Evolutionary conservation across 2,329 filamentous ascomycete species (phyloP).

Genomic region (Cladosporium sp.): DNA sequence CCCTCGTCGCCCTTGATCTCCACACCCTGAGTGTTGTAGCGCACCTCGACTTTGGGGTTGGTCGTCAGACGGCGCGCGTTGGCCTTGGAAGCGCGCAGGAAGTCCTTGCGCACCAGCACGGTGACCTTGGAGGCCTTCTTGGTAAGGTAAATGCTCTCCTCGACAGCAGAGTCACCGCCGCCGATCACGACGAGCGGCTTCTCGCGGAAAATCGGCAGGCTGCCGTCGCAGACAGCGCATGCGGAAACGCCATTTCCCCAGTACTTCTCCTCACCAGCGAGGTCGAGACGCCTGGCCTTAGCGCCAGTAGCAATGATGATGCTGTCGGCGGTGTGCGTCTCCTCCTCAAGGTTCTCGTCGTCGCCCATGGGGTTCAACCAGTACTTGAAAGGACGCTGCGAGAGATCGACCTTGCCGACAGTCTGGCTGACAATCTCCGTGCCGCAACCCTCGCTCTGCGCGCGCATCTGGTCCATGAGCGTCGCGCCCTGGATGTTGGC

Average conservation of each 20-base stretch:
- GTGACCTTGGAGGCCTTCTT: constrained; percentile 97
- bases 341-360: constrained; percentile 67
- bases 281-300: constrained; percentile 78
- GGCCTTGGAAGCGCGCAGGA: constrained; percentile 82
- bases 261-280: constrained; percentile 89
- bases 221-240: constrained; percentile 96
- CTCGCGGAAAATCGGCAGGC: constrained; percentile 94
- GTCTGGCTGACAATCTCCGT: constrained; percentile 93
- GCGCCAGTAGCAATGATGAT: constrained; percentile 95
- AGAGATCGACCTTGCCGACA: constrained; percentile 83
- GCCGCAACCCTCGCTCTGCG: constrained; percentile 87
- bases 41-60: constrained; percentile 87
- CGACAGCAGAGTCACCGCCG: constrained; percentile 92
- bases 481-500: constrained; percentile 82
- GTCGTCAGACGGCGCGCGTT: constrained; percentile 83
- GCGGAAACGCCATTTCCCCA: constrained; percentile 97
- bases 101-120: constrained; percentile 84
- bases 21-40: constrained; percentile 77
- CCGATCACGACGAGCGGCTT: constrained; percentile 95
- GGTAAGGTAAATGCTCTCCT: constrained; percentile 95
- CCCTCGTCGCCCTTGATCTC: constrained; percentile 84
- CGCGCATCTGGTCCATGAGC: constrained; percentile 94
- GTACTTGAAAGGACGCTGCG: constrained; percentile 83
- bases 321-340: constrained; percentile 80
- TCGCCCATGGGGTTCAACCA: constrained; percentile 75